Evolutionary conservation across 441 rosid genomes (phyloP).

Genomic region (Aquilaria agallochum): DNA sequence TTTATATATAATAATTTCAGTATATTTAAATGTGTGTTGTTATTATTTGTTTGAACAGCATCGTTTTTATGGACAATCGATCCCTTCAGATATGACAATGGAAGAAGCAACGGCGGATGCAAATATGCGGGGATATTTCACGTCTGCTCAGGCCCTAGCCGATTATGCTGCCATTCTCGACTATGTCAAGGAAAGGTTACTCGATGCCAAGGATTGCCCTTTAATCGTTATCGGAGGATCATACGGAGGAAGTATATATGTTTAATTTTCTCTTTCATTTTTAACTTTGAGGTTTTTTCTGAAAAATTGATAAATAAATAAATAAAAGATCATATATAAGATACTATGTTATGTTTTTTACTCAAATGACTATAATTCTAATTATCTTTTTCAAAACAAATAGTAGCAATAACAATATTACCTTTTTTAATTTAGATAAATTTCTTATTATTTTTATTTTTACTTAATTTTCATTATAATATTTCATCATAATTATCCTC

Average conservation of each 20-base stretch:
- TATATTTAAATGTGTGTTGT: not conserved
- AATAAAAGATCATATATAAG: too few species aligned
- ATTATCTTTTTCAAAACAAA: too few species aligned
- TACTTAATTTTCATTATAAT: too few species aligned
- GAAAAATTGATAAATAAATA: too few species aligned
- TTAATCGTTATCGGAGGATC: constrained; percentile 74
- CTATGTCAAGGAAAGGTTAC: constrained; percentile 34
- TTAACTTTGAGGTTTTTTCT: too few species aligned
- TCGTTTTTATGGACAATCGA: constrained; percentile 63
- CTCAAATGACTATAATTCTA: too few species aligned
- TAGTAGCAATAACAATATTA: too few species aligned
- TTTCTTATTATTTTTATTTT: too few species aligned
- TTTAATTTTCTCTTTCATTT: not conserved
- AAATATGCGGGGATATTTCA: constrained; percentile 55
- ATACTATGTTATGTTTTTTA: too few species aligned
- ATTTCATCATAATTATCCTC: too few species aligned
- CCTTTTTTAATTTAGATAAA: too few species aligned
- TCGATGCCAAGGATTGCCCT: constrained; percentile 41
- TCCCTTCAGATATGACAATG: constrained; percentile 44
- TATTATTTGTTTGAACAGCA: constrained; percentile 32
- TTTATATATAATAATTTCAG: not conserved
- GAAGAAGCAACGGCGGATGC: constrained; percentile 43
- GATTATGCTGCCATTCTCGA: constrained; percentile 64
- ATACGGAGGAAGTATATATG: constrained; percentile 71
- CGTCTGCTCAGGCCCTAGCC: constrained; percentile 69